Evolutionary conservation across 139 green algal species (phyloP), one percentile per base, ranked within the genome.

Genomic region (Bryopsis sp.): DNA sequence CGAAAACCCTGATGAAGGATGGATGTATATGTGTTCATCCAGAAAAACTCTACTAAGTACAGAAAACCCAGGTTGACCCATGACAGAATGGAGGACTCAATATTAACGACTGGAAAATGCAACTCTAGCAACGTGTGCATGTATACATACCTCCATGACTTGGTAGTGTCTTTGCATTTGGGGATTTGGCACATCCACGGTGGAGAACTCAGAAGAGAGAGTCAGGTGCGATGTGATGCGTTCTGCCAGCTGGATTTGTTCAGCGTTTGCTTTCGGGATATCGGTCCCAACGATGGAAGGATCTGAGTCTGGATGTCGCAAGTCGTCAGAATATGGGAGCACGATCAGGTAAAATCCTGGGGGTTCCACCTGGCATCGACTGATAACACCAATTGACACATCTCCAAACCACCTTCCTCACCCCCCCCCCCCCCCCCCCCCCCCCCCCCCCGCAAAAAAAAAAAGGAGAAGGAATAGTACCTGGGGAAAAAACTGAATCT

Each of bases 331-430:
- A 29, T 47, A 69, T 15, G 62, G 62, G 4, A 69, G 8, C 6
- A 36, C 3, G 22, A 69, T 69, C 62, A 69, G 22, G 15, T 69
- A 36, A 32, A 69, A 58, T 29, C 62, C 62, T 31, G 62, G 62
- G 24, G 62, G 62, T 37, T 69, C 35, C 24, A 69, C 39, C 62
- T 69, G 43, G n/a, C n/a, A n/a, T n/a, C n/a, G n/a, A n/a, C n/a
- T n/a, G n/a, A n/a, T n/a, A n/a, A n/a, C n/a, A n/a, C n/a, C n/a
- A n/a, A n/a, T n/a, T n/a, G n/a, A n/a, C n/a, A n/a, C n/a, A n/a
- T n/a, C n/a, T n/a, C n/a, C n/a, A n/a, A n/a, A n/a, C n/a, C n/a
- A n/a, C n/a, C n/a, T n/a, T n/a, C n/a, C n/a, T n/a, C n/a, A n/a
- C n/a, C n/a, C n/a, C n/a, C n/a, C n/a, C n/a, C n/a, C n/a, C n/a